These are phyloP conservation scores for Kondoa malvinella DNA, from an alignment of 768 basidiomycete genomes.

Conservation along the genomic window DNA sequence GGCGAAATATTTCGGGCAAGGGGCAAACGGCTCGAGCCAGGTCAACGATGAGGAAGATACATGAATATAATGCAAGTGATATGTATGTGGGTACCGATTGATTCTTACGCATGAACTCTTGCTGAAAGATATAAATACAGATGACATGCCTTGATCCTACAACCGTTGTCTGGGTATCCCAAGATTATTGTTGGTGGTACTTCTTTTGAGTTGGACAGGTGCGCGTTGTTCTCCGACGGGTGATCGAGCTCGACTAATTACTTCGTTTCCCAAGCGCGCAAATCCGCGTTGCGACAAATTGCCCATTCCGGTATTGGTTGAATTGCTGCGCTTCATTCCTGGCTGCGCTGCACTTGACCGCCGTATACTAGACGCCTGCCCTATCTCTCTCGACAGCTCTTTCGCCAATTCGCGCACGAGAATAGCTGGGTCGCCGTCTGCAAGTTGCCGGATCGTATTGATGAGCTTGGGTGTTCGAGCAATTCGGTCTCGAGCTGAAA, in stretches of 20 bases:
- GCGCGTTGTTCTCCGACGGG: not conserved
- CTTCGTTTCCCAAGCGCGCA: not conserved
- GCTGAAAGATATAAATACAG: not conserved
- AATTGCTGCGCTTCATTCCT: not conserved
- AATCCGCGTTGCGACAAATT: constrained; percentile 4
- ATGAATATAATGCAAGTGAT: too few species aligned
- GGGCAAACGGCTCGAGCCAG: too few species aligned
- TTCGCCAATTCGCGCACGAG: constrained; percentile 69
- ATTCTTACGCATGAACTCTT: not conserved
- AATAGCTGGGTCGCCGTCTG: constrained; percentile 72
- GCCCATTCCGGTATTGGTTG: not conserved
- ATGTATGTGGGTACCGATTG: not conserved
- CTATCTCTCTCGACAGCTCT: constrained; percentile 15
- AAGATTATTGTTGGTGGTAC: not conserved
- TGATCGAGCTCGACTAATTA: not conserved
- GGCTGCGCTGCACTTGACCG: not conserved
- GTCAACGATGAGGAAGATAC: too few species aligned
- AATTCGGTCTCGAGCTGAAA: constrained; percentile 14
- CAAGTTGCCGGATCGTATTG: constrained; percentile 54
- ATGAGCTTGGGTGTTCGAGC: constrained; percentile 19
- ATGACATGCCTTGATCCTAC: not conserved
- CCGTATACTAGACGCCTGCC: not conserved
- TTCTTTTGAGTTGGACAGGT: not conserved
- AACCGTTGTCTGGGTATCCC: not conserved
- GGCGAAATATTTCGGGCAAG: not conserved